Conservation (phyloP, 495 filamentous ascomycete genomes). For the Penicillium crystallinum region DNA sequence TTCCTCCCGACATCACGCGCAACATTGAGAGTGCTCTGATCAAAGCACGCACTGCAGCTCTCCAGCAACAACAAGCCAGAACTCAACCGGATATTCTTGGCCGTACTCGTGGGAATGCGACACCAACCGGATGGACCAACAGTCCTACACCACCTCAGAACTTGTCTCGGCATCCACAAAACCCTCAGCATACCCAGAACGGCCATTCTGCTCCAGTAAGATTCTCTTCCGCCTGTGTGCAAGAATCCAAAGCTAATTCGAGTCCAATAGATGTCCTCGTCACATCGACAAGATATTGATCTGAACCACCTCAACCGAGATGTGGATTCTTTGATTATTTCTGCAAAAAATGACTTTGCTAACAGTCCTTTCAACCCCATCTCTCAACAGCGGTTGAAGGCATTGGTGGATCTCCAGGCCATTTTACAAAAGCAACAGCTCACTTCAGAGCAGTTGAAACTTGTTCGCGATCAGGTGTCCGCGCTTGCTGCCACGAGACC, state of each 20-base stretch:
- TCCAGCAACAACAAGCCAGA: constrained; percentile 65
- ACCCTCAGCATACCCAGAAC: constrained; percentile 27
- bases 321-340: constrained; percentile 67
- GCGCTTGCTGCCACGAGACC: constrained; percentile 49
- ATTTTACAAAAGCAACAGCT: constrained; percentile 75
- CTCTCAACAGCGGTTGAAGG: constrained; percentile 72
- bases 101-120: constrained; percentile 49
- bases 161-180: constrained; percentile 34
- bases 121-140: constrained; percentile 53
- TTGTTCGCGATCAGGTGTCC: constrained; percentile 74
- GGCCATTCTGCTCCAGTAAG: constrained; percentile 37
- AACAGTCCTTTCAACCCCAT: constrained; percentile 66
- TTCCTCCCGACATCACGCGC: constrained; percentile 74
- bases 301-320: constrained; percentile 75
- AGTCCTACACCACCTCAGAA: constrained; percentile 65
- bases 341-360: constrained; percentile 65
- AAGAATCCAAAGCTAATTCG: neutral
- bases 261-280: constrained; percentile 32
- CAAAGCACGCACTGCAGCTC: constrained; percentile 71
- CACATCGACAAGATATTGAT: constrained; percentile 31
- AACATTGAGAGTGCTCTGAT: constrained; percentile 92
- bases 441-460: constrained; percentile 70
- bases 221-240: neutral
- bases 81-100: constrained; percentile 58
- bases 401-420: constrained; percentile 77